Evolutionary conservation across 163 green algal species (phyloP), one percentile per base, ranked within the genome.

Genomic region (Scenedesmus sp.): DNA sequence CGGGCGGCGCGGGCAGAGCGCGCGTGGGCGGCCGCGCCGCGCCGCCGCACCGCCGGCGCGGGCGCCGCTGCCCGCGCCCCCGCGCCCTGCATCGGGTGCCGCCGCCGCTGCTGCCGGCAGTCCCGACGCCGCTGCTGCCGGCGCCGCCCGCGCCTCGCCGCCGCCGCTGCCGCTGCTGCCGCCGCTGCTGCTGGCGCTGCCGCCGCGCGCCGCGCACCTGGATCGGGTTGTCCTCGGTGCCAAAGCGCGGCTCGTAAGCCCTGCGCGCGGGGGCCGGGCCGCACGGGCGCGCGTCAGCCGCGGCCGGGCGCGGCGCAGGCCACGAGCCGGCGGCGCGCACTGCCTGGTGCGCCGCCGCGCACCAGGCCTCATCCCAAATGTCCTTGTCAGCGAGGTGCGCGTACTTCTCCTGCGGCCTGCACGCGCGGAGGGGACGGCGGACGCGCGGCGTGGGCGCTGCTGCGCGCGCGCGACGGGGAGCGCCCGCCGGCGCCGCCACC

Each of bases 351-450:
- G 50, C 50, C 53, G 48, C 26, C 48, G 39, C 73, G 65, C 70
- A 91, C 87, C 87, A 91, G 34, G 83, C 87, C 80, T 91, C 87
- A 70, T 91, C 84, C 87, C 87, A 91, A 22, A 91, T 58, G 76
- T 91, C 87, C 78, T 90, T 91, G 69, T 90, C 87, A 17, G 44
- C 83, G 15, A 91, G 75, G 60, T 83, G 44, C 22, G 34, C 48
- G 24, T 70, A 64, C 74, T 81, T 81, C 34, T 67, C 51, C 7
- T 69, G 34, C 42, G 72, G 24, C 18, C 69, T 77, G 54, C 26
- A 58, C 4, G 29, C 18, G 31, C 1, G 15, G 29, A 48, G 17
- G 2, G 2, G 4, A 17, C 1, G 1, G 22, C 57, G 10, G 29
- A 15, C 42, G 33, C 58, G 13, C 0, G 24, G 5, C 31, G 39